Evolutionary conservation across 1,284 basidiomycete genomes (phyloP), one percentile per base, ranked within the genome.

Genomic region (Marasmius fiardii): DNA sequence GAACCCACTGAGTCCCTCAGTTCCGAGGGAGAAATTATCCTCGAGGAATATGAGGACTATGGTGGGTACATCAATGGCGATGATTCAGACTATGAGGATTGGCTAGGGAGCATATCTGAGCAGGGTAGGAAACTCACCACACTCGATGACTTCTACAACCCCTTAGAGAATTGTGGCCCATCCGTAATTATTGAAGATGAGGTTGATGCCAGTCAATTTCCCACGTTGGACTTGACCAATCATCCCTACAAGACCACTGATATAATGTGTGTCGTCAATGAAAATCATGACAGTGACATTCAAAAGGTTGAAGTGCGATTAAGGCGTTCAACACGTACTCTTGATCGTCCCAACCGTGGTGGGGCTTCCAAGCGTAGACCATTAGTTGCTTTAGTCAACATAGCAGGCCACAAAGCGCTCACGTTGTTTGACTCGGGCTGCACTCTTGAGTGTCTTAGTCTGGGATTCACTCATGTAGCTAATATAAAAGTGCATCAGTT

Each of bases 321-420:
- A 11, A 12, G 44, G 2, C 45, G 26, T 12, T 49, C 53, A 12
- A 21, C 20, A 10, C 14, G 35, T 39, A 18, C 26, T 16, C 26
- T 54, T n/a, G 12, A 8, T 20, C 20, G 53, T 18, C 53, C 53
- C 24, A 21, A 48, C n/a, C 26, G 45, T 48, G 53, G 53, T n/a
- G 8, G 12, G 3, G 12, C 33, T 21, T 14, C 20, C 20, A 41
- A 48, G 18, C 28, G 34, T 11, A 28, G 41, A 51, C 52, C 24
- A 26, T 41, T 60, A 43, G 52, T 53, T 5, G 54, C 47, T 14
- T 35, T 54, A 23, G 48, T 57, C 1, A 45, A 34, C 0, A 57
- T 61, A 6, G 43, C 34, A n/a, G 60, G 60, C 3, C 4, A 14
- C 3, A 23, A 37, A 0, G 59, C 59, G 1, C 54, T 60, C 21